Evolutionary conservation across 768 basidiomycete genomes (phyloP), one percentile per base, ranked within the genome.

Genomic region (Strobilomyces dryophilus): DNA sequence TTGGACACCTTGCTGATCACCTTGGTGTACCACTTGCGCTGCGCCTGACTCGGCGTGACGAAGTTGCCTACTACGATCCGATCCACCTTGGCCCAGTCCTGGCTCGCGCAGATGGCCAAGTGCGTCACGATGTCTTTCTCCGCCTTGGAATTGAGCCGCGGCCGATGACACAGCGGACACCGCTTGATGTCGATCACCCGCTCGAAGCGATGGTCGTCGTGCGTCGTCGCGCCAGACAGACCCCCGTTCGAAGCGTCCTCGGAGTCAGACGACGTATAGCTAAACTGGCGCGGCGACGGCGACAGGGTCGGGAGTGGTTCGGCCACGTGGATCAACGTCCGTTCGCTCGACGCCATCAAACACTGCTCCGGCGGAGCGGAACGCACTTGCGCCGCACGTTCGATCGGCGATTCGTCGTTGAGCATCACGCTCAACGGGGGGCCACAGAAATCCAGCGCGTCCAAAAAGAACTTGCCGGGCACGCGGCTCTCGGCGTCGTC

Each of bases 71-170:
- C 94, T 41, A 97, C 83, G 58, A 98, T 92, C 56, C 86, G 70
- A 62, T 97, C 87, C 27, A 98, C 87, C 54, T 85, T 80, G 35
- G 79, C 83, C 93, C 95, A 98, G 67, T 98, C 97, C 60, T 85
- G 81, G 57, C 87, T 90, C 10, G 97, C 94, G 62, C 95, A 99
- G 10, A 98, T 83, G 1, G 94, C 97, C n/a, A 99, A 72, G 69
- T 99, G 95, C 21, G 97, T 98, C 48, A 99, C 77, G 62, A 98
- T 97, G 66, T 97, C 95, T 62, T 93, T 77, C 70, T 98, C 97
- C 0, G 85, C 91, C 68, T 93, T 93, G 49, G 82, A 80, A 69
- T 81, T 89, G 61, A 98, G 64, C 41, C 94, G 75, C 3, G 92
- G 89, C 11, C 92, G 83, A 66, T 93, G 94, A 65, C 95, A 99